Percentiles rank a stretch among this genome's conserved stretches.
Conservation (phyloP, 768 basidiomycete species). For the Leccinellum albellum region DNA sequence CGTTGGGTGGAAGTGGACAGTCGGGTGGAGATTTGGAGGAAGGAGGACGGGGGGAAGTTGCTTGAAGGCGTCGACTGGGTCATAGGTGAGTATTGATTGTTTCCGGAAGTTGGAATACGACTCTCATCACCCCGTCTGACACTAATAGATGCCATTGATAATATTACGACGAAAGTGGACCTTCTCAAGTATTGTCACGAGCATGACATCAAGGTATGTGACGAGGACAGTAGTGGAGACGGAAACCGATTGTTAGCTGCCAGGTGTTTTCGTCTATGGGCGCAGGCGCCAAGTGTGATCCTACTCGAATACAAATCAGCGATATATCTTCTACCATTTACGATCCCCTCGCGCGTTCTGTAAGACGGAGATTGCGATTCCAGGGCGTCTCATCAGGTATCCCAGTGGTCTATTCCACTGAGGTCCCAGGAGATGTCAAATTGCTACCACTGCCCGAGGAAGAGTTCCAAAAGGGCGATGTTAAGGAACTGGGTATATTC, state of each 20-base stretch:
- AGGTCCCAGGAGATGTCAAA: constrained; percentile 84
- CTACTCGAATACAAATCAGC: constrained; percentile 90
- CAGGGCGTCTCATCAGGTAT: constrained; percentile 62
- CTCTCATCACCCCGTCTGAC: constrained; percentile 4
- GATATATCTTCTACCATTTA: constrained; percentile 92
- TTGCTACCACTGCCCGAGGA: constrained; percentile 88
- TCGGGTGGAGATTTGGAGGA: constrained; percentile 80
- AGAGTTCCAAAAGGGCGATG: constrained; percentile 84
- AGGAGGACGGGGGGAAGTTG: constrained; percentile 69
- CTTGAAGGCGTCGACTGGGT: constrained; percentile 93
- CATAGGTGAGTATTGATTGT: constrained; percentile 52
- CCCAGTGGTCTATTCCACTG: constrained; percentile 93
- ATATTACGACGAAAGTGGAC: constrained; percentile 95
- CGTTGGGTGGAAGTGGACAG: constrained; percentile 88
- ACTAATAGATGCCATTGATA: constrained; percentile 85
- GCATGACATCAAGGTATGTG: constrained; percentile 67
- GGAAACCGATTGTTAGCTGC: background rate
- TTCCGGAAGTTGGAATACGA: background rate
- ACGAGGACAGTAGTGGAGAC: background rate
- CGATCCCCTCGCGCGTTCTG: constrained; percentile 90
- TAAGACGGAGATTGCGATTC: constrained; percentile 70
- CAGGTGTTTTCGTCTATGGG: constrained; percentile 98
- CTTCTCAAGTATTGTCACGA: constrained; percentile 85
- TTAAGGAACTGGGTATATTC: constrained; percentile 85
- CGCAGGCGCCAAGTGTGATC: constrained; percentile 90